phyloP scores from a whole-genome alignment of 2,329 filamentous ascomycete genomes.

The Beauveria pseudobassiana region DNA sequence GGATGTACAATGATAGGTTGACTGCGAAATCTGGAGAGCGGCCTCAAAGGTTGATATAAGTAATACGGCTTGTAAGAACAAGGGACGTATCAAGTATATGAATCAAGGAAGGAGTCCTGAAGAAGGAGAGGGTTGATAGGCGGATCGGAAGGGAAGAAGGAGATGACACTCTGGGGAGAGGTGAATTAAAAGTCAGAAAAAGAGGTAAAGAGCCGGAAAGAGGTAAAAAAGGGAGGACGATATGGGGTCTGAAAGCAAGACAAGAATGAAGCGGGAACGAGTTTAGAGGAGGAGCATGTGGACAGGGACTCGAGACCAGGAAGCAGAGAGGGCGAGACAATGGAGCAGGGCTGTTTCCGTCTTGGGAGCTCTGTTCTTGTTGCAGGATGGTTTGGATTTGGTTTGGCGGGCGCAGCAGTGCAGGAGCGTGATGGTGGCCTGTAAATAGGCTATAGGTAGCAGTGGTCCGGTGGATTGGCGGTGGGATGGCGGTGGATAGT shows the following conservation, averaged over 20 bases:
- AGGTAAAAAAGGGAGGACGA: slow-evolving; percentile 5
- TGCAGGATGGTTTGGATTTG: background rate
- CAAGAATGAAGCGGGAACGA: slow-evolving; percentile 2
- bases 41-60: background rate
- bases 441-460: background rate
- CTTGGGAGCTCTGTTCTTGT: background rate
- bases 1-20: background rate
- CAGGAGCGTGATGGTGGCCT: too few species aligned
- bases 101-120: slow-evolving; percentile 4
- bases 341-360: background rate
- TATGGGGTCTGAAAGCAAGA: slow-evolving; percentile 5
- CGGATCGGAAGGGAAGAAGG: background rate
- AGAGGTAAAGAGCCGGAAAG: background rate
- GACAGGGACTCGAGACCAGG: slow-evolving; percentile 5
- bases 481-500: background rate
- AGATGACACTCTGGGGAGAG: slow-evolving; percentile 1
- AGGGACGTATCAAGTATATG: slow-evolving; percentile 2
- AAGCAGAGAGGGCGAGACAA: background rate
- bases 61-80: background rate
- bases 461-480: background rate
- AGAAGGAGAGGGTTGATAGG: background rate
- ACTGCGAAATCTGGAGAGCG: background rate
- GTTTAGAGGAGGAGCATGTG: slow-evolving; percentile 5
- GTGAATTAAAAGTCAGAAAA: slow-evolving; percentile 4
- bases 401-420: background rate